A percentile compares a stretch with the other conserved stretches of the same genome.
phyloP scores from a whole-genome alignment of 768 basidiomycete species.

The Ramaria sp. region DNA sequence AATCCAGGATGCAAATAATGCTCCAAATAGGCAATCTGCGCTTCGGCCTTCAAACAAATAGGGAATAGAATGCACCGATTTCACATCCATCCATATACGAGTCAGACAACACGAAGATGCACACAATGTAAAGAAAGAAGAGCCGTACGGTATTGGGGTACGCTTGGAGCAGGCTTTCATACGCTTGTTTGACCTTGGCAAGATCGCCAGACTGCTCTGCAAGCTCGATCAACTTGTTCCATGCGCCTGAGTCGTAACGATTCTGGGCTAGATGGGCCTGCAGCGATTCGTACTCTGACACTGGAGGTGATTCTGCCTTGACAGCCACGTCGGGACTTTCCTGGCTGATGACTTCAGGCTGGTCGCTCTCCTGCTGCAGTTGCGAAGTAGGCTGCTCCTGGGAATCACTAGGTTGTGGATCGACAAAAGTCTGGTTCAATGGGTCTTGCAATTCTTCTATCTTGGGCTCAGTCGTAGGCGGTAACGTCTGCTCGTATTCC shows the following conservation, averaged over 20 bases:
- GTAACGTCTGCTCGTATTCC: background rate
- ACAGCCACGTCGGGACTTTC: background rate
- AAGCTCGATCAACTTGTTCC: constrained; percentile 68
- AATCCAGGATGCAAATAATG: constrained; percentile 60
- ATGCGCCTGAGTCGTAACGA: constrained; percentile 66
- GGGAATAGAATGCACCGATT: background rate
- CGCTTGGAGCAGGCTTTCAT: constrained; percentile 69
- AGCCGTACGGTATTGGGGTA: constrained; percentile 88
- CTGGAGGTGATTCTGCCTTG: constrained; percentile 19
- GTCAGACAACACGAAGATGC: constrained; percentile 4
- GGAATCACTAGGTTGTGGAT: background rate
- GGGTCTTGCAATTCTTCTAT: constrained; percentile 5
- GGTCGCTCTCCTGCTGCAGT: background rate
- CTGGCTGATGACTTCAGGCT: background rate
- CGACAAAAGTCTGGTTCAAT: background rate
- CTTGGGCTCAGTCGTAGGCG: constrained; percentile 1
- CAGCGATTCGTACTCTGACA: constrained; percentile 59
- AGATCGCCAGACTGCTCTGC: constrained; percentile 72
- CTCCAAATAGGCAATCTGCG: constrained; percentile 76
- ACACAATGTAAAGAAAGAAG: constrained; percentile 13
- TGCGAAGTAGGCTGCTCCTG: background rate
- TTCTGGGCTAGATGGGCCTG: constrained; percentile 52
- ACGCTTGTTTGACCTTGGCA: constrained; percentile 69
- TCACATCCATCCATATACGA: background rate
- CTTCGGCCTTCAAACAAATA: constrained; percentile 45